Percentiles rank a stretch among this genome's conserved stretches.
Conservation (phyloP, 1,284 basidiomycete species). For the Cryptococcus sp. region DNA sequence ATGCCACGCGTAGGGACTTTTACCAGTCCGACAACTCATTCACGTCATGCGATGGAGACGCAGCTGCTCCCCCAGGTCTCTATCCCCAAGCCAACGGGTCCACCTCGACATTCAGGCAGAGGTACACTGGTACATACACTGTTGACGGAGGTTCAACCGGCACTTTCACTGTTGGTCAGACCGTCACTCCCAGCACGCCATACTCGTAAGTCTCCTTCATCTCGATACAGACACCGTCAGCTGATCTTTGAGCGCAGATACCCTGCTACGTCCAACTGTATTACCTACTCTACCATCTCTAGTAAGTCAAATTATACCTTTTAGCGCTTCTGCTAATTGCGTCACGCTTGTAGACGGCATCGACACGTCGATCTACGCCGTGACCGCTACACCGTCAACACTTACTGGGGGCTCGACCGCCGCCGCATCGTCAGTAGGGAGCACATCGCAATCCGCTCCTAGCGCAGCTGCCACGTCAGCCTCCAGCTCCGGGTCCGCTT, state of each 20-base stretch:
- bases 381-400: conserved; percentile 35
- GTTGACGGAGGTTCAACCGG: conserved; percentile 26
- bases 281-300: conserved; percentile 50
- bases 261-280: conserved; percentile 51
- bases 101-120: conserved; percentile 52
- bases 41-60: conserved; percentile 53
- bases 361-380: conserved; percentile 39
- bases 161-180: conserved; percentile 42
- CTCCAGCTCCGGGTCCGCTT: conserved; percentile 6
- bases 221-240: not conserved
- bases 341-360: conserved; percentile 31
- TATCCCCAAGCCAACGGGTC: conserved; percentile 46
- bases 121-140: conserved; percentile 50
- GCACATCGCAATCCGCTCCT: conserved; percentile 27
- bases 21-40: conserved; percentile 47
- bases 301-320: conserved; percentile 13
- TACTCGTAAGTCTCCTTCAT: conserved; percentile 25
- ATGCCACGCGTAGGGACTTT: conserved; percentile 22
- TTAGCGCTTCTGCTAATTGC: not conserved
- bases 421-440: conserved; percentile 19
- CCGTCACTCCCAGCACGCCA: conserved; percentile 41
- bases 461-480: conserved; percentile 8
- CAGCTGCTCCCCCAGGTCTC: conserved; percentile 51
- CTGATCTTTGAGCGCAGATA: conserved; percentile 19
- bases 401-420: conserved; percentile 26